Evolutionary conservation across 352 stramenopile genomes (phyloP), one percentile per base, ranked within the genome.

Genomic region (Pythium grandisporangium): DNA sequence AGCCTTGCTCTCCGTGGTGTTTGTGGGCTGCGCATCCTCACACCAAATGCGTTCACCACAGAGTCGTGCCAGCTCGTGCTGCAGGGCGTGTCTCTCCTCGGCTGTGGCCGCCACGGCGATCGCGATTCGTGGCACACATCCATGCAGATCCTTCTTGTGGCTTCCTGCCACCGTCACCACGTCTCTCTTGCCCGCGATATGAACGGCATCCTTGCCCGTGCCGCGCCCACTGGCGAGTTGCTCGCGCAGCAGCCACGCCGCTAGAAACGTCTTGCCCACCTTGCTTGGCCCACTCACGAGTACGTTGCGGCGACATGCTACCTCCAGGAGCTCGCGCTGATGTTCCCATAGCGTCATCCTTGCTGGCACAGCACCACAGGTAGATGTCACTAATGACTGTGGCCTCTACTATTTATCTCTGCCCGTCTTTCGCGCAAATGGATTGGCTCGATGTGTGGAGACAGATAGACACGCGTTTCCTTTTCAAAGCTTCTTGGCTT

Each of bases 191-290:
- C n/a, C n/a, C n/a, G n/a, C n/a, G n/a, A n/a, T n/a, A n/a, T 5
- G 13, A 6, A 17, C 21, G 5, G 25, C 27, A 21, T 37, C 23
- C 17, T 35, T 55, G 19, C 14, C 17, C 11, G 23, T 53, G 11
- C 17, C 43, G 37, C 13, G 48, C 45, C 6, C 55, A 38, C 1
- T 52, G 41, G 32, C 13, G 8, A 32, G 8, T 8, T 32, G 27
- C 13, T 84, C 74, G 36, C 66, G 66, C 32, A 86, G 42, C 35
- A 84, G 48, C 30, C 70, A 55, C 13, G 61, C 66, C 32, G 66
- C 61, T 14, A 84, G 38, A 49, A 84, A 83, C 8, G 72, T 90
- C 57, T 91, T 91, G 34, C 80, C 80, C 5, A 90, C 49, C 11
- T 59, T 44, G 24, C 59, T 57, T 19, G 66, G 36, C 4, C 75